Percentiles rank a stretch among this genome's conserved stretches.
phyloP scores from a whole-genome alignment of 2,329 filamentous ascomycete species.

The Neonectria hederae region DNA sequence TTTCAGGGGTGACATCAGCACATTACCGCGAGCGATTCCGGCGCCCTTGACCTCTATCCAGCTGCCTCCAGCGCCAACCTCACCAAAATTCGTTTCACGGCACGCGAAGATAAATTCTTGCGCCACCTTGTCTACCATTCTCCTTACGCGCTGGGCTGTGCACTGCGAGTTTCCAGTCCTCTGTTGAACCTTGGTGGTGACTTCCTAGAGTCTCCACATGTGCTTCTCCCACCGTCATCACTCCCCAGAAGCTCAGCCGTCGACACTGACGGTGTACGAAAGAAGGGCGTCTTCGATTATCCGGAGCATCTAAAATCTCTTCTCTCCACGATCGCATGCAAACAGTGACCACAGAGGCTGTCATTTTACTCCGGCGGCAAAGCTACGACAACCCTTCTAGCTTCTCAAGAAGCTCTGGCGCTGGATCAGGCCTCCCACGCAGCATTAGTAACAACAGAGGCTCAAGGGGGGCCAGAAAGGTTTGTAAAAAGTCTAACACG shows the following conservation, averaged over 20 bases:
- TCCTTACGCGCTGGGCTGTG: neutral
- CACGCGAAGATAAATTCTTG: neutral
- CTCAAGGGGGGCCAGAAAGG: constrained; percentile 1
- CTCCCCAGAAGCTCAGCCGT: neutral
- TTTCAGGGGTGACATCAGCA: constrained; percentile 19
- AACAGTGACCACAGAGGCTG: neutral
- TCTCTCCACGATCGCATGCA: neutral
- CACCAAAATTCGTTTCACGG: neutral
- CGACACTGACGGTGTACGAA: neutral
- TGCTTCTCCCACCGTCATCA: neutral
- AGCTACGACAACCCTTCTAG: neutral
- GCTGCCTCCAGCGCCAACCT: neutral
- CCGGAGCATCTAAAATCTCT: neutral
- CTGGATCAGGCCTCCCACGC: neutral
- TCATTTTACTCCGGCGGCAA: neutral
- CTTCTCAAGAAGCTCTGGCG: neutral
- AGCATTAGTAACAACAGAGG: neutral
- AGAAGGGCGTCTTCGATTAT: neutral
- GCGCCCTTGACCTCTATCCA: neutral
- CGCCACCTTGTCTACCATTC: neutral
- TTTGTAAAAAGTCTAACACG: constrained; percentile 4
- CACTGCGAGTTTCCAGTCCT: constrained; percentile 12
- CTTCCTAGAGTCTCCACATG: constrained; percentile 10
- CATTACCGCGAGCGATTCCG: constrained; percentile 1
- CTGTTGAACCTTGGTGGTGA: constrained; percentile 16